phyloP scores from a whole-genome alignment of 2,329 filamentous ascomycete genomes.

The Drechslerella dactyloides region DNA sequence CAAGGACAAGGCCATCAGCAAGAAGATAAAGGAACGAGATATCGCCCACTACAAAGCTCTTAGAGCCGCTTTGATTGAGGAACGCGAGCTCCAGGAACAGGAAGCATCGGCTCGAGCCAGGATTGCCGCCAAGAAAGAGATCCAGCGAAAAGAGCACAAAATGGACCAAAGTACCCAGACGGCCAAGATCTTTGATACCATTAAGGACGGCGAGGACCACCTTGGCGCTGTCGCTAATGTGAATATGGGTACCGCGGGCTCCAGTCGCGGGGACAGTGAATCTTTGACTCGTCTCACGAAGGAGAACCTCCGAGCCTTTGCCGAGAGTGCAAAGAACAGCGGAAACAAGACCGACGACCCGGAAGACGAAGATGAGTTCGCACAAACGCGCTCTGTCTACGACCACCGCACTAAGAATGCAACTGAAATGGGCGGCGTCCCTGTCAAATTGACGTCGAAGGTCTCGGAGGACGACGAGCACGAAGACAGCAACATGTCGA shows the following conservation, averaged over 20 bases:
- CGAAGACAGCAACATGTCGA: slow-evolving; percentile 1
- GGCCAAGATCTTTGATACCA: slow-evolving; percentile 40
- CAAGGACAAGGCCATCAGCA: slow-evolving; percentile 28
- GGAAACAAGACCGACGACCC: slow-evolving; percentile 4
- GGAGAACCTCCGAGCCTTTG: slow-evolving; percentile 21
- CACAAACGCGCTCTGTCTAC: slow-evolving; percentile 38
- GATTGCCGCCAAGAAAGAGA: slow-evolving; percentile 27
- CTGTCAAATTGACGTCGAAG: slow-evolving; percentile 17
- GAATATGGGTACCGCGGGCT: slow-evolving; percentile 19
- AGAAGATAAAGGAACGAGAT: slow-evolving; percentile 24
- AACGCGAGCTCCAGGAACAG: slow-evolving; percentile 17
- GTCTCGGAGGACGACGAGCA: not conserved
- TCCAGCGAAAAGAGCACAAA: slow-evolving; percentile 18
- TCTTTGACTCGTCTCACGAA: slow-evolving; percentile 16
- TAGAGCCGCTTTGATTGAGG: slow-evolving; percentile 36
- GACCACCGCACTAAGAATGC: slow-evolving; percentile 30
- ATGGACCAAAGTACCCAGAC: slow-evolving; percentile 37
- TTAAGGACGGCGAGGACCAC: slow-evolving; percentile 48
- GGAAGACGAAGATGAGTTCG: slow-evolving; percentile 31
- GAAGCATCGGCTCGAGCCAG: slow-evolving; percentile 14
- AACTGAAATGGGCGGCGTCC: slow-evolving; percentile 12
- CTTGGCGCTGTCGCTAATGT: slow-evolving; percentile 36
- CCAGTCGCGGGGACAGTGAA: not conserved
- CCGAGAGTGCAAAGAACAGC: not conserved
- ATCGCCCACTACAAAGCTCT: slow-evolving; percentile 33